A percentile compares a stretch with the other conserved stretches of the same genome.
Conservation (phyloP, 129 eudicot species). For the Helichrysum umbraculigerum region DNA sequence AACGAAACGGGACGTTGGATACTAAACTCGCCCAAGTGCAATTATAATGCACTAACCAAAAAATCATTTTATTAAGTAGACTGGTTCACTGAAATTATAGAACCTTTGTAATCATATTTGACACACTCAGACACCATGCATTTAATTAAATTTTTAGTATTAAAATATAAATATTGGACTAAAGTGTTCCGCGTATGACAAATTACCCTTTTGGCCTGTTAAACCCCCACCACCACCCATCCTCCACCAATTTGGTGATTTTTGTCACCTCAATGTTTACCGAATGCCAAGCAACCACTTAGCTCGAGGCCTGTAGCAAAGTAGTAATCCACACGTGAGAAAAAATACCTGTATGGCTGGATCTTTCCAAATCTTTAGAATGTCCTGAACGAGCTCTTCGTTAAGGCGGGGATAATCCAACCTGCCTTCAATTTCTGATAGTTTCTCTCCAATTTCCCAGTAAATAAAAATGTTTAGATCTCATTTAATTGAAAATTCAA, state of each 20-base stretch:
- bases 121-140: neutral
- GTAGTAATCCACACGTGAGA: neutral
- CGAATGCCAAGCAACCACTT: neutral
- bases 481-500: neutral
- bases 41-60: too few relatives aligned
- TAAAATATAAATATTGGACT: neutral
- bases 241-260: neutral
- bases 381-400: constrained; percentile 73
- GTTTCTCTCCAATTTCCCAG: constrained; percentile 88
- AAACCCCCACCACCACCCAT: neutral
- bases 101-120: neutral
- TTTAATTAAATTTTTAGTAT: too few relatives aligned
- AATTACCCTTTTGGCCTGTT: neutral
- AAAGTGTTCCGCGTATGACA: neutral
- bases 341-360: constrained; percentile 80
- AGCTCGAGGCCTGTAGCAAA: neutral
- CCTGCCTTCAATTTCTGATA: constrained; percentile 87
- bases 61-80: neutral
- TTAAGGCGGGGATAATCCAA: constrained; percentile 77
- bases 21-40: too few relatives aligned
- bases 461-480: constrained; percentile 21
- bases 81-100: neutral
- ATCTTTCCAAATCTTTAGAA: constrained; percentile 83
- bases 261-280: neutral
- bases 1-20: too few relatives aligned